phyloP scores from a whole-genome alignment of 2,329 filamentous ascomycete species.

The Magnaporthales sp. region DNA sequence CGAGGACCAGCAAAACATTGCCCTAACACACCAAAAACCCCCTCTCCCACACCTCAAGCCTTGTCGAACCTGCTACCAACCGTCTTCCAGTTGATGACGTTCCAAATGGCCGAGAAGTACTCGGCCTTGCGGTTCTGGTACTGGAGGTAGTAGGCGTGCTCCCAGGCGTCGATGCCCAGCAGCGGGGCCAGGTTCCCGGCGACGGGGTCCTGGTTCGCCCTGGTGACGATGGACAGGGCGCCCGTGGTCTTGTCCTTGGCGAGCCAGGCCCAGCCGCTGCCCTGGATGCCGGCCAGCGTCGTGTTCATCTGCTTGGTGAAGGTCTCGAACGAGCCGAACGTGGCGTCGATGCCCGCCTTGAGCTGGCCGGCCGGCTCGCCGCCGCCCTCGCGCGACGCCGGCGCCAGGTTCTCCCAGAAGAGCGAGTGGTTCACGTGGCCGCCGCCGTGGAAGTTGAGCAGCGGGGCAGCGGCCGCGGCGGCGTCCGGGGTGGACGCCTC shows the following conservation, averaged over 20 bases:
- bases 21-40: neutral
- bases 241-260: slow-evolving; percentile 60
- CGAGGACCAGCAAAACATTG: neutral
- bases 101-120: slow-evolving; percentile 91
- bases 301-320: slow-evolving; percentile 61
- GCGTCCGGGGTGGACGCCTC: slow-evolving; percentile 47
- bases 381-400: slow-evolving; percentile 52
- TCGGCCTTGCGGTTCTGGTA: slow-evolving; percentile 97
- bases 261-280: slow-evolving; percentile 87
- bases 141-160: slow-evolving; percentile 93
- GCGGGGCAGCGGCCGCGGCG: slow-evolving; percentile 39
- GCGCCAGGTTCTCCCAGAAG: slow-evolving; percentile 82
- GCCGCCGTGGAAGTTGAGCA: slow-evolving; percentile 79
- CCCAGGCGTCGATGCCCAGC: slow-evolving; percentile 88
- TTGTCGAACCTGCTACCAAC: slow-evolving; percentile 62
- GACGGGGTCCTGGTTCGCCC: slow-evolving; percentile 86
- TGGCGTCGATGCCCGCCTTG: slow-evolving; percentile 51
- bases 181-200: slow-evolving; percentile 75
- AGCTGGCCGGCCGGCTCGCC: slow-evolving; percentile 56
- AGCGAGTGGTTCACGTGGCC: slow-evolving; percentile 90
- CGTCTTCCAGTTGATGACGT: slow-evolving; percentile 92
- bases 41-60: neutral
- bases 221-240: slow-evolving; percentile 54
- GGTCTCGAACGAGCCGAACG: slow-evolving; percentile 57
- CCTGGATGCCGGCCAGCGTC: slow-evolving; percentile 67